These are phyloP conservation scores for Nematodospora valgi DNA, from an alignment of 805 yeast species.

Conservation along the genomic window DNA sequence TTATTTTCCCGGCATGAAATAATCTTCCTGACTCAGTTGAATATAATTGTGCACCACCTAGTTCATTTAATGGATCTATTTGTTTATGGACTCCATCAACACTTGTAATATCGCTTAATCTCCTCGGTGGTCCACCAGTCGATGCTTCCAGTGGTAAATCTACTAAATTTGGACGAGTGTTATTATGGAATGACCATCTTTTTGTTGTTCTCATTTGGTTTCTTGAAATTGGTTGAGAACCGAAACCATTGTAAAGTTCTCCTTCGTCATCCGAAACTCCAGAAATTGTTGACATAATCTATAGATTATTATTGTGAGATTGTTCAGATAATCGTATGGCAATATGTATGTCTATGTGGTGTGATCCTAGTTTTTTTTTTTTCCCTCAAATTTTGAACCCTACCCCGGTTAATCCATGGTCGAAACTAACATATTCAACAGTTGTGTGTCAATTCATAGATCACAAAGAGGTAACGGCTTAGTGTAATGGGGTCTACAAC, in stretches of 20 bases:
- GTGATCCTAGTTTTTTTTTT: too few relatives aligned
- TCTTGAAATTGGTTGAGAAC: slow-evolving; percentile 29
- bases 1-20: slow-evolving; percentile 92
- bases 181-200: slow-evolving; percentile 42
- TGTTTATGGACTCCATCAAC: slow-evolving; percentile 63
- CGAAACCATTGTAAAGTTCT: slow-evolving; percentile 36
- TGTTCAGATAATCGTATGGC: too few relatives aligned
- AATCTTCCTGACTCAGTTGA: slow-evolving; percentile 89
- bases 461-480: too few relatives aligned
- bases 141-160: slow-evolving; percentile 26
- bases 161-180: slow-evolving; percentile 34
- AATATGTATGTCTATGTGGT: too few relatives aligned
- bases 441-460: too few relatives aligned
- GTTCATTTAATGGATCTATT: slow-evolving; percentile 47
- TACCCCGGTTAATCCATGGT: too few relatives aligned
- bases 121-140: slow-evolving; percentile 19
- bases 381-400: too few relatives aligned
- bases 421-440: too few relatives aligned
- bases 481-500: too few relatives aligned
- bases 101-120: slow-evolving; percentile 40
- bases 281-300: too few relatives aligned
- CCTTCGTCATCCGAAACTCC: slow-evolving; percentile 24
- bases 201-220: slow-evolving; percentile 34
- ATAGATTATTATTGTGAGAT: too few relatives aligned
- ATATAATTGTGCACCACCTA: slow-evolving; percentile 71